These are phyloP conservation scores for Metschnikowia anglica DNA, from an alignment of 805 yeast genomes.

Conservation along the genomic window DNA sequence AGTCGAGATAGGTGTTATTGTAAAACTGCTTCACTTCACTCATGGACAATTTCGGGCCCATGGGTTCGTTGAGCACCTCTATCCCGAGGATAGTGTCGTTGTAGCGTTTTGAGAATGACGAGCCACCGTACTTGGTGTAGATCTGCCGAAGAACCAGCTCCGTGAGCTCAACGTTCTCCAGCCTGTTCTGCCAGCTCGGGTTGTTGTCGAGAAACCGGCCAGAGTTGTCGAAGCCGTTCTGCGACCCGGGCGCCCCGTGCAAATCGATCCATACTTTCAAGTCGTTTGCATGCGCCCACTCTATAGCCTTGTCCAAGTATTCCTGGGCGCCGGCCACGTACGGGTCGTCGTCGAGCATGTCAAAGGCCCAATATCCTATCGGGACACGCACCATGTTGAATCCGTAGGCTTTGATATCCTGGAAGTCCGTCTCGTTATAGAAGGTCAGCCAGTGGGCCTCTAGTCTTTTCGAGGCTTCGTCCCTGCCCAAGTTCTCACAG, in stretches of 20 bases:
- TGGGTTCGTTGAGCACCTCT: constrained; percentile 21
- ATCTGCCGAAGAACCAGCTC: constrained; percentile 22
- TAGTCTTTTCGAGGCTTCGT: constrained; percentile 43
- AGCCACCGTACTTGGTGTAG: constrained; percentile 16
- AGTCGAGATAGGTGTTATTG: constrained; percentile 30
- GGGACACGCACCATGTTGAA: constrained; percentile 75
- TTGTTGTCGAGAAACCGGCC: constrained; percentile 37
- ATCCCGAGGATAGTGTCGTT: constrained; percentile 18
- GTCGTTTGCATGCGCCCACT: constrained; percentile 62
- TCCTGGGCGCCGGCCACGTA: constrained; percentile 64
- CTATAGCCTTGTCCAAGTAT: constrained; percentile 62
- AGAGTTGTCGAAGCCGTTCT: constrained; percentile 82
- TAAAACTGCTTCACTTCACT: constrained; percentile 30
- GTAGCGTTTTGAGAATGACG: constrained; percentile 10
- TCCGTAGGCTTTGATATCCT: constrained; percentile 49
- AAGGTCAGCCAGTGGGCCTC: constrained; percentile 56
- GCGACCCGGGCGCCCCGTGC: constrained; percentile 83
- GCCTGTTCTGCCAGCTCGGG: constrained; percentile 18
- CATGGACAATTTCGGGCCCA: constrained; percentile 16
- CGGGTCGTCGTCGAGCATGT: constrained; percentile 50
- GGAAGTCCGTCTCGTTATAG: constrained; percentile 59
- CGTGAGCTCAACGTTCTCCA: constrained; percentile 14
- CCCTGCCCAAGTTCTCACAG: constrained; percentile 49
- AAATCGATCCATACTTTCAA: constrained; percentile 72
- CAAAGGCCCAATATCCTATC: constrained; percentile 80